These are phyloP conservation scores for Biscogniauxia mediterranea DNA, from an alignment of 2,329 filamentous ascomycete species.

Conservation along the genomic window DNA sequence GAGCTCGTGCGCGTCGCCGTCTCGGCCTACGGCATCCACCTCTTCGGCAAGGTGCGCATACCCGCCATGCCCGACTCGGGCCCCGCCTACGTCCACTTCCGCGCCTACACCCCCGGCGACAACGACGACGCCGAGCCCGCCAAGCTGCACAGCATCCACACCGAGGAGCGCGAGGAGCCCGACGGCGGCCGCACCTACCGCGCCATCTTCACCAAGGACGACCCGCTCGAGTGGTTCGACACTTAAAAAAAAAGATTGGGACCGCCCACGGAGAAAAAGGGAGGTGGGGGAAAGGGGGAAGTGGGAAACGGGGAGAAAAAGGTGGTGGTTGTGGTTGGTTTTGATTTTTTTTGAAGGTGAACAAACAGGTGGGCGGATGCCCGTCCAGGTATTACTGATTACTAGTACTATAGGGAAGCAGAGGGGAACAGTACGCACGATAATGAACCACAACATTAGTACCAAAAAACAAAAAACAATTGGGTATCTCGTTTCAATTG, in stretches of 20 bases:
- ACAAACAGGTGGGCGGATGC: no score
- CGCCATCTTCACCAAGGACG: constrained; percentile 46
- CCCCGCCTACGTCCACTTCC: constrained; percentile 47
- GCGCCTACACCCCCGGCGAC: constrained; percentile 43
- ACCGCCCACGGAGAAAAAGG: background rate
- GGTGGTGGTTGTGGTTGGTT: no score
- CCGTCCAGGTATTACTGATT: background rate
- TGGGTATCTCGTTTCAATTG: constrained; percentile 1
- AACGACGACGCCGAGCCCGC: constrained; percentile 36
- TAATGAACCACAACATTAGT: background rate
- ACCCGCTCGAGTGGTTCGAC: constrained; percentile 54
- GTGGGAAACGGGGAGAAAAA: background rate
- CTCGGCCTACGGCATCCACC: constrained; percentile 47
- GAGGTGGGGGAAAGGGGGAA: background rate
- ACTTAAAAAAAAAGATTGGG: constrained; percentile 30
- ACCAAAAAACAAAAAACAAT: background rate
- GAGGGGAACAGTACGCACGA: background rate
- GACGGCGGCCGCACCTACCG: constrained; percentile 44
- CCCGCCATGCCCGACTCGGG: constrained; percentile 39
- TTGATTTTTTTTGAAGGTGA: background rate
- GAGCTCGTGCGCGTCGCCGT: constrained; percentile 43
- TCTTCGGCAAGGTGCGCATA: constrained; percentile 49
- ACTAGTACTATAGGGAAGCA: background rate
- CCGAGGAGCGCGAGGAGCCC: constrained; percentile 42
- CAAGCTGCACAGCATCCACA: constrained; percentile 48